Base-by-base conservation (phyloP, 805 yeast genomes). In the Candida manassasensis region DNA sequence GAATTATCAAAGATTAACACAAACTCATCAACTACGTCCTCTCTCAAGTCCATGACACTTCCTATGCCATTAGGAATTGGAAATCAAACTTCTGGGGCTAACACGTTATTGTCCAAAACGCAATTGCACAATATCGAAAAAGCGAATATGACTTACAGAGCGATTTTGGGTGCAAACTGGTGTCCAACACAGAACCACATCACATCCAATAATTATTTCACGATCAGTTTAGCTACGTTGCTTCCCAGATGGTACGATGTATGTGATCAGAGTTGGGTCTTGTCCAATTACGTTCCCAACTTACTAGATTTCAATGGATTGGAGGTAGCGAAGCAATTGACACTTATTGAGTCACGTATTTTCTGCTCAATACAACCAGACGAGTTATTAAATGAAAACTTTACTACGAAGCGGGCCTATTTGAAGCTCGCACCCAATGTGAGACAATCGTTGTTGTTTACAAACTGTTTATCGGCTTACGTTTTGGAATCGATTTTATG, bases 311-410 rank as follows among this genome's bases (percentile, higher is more conserved):
- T 79, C 45, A 82, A 81, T 52, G 80, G 87, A 0, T 61, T 82
- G 45, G 93, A 84, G 47, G 63, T 82, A 16, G 89, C 93, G 2
- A 84, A 82, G 49, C 93, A 84, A 45, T 60, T 84, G 31, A 83
- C 93, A 0, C 59, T 82, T 13, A 73, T 84, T 41, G 95, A 84
- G 52, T 76, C 84, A 2, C 69, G 68, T 27, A 69, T 84, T 32
- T 84, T 79, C 55, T 66, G 84, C 41, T 59, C 73, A 1, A 76
- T 84, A 36, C 72, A 71, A 47, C 75, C 83, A 2, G 78, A 73
- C 29, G 94, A 84, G 50, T 60, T 84, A 34, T 56, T 83, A 36
- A 77, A 80, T 50, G 79, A 74, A 35, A 81, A 79, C 48, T 80
- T 71, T 52, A 67, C 81, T 2, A 67, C 78, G 10, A 77, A 77